These are phyloP conservation scores for Chaetoscypha palmicola DNA, from an alignment of 2,329 filamentous ascomycete genomes.

Conservation along the genomic window DNA sequence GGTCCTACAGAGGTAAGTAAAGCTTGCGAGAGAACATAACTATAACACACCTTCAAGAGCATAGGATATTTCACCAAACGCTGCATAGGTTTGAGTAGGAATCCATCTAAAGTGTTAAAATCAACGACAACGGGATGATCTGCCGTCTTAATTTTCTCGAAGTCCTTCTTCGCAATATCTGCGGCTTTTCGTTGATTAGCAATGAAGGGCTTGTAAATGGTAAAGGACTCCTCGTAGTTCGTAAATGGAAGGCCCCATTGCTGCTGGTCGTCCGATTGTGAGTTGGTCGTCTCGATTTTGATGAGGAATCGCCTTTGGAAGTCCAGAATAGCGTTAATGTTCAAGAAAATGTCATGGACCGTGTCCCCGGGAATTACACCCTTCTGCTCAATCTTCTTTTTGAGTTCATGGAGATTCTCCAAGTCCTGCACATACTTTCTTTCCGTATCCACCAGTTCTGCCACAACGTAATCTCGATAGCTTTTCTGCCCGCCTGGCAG, in stretches of 20 bases:
- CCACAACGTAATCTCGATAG: constrained; percentile 78
- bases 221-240: constrained; percentile 77
- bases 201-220: constrained; percentile 94
- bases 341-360: constrained; percentile 92
- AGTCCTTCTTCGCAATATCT: constrained; percentile 73
- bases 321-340: constrained; percentile 89
- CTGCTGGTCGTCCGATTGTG: constrained; percentile 66
- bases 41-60: constrained; percentile 61
- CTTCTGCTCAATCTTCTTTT: constrained; percentile 81
- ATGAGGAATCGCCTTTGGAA: constrained; percentile 95
- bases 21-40: background rate
- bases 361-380: constrained; percentile 83
- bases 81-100: constrained; percentile 94
- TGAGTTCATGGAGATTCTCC: constrained; percentile 87
- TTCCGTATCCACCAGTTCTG: constrained; percentile 89
- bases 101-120: constrained; percentile 81
- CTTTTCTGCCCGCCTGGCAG: constrained; percentile 54
- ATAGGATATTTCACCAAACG: constrained; percentile 90
- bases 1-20: constrained; percentile 48
- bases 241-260: constrained; percentile 94
- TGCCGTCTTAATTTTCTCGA: constrained; percentile 75
- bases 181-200: constrained; percentile 92
- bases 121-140: constrained; percentile 77
- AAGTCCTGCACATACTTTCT: constrained; percentile 97
- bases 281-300: constrained; percentile 91